Percentiles rank a stretch among this genome's conserved stretches.
Conservation (phyloP, 2,329 filamentous ascomycete species). For the Alternaria triticina region DNA sequence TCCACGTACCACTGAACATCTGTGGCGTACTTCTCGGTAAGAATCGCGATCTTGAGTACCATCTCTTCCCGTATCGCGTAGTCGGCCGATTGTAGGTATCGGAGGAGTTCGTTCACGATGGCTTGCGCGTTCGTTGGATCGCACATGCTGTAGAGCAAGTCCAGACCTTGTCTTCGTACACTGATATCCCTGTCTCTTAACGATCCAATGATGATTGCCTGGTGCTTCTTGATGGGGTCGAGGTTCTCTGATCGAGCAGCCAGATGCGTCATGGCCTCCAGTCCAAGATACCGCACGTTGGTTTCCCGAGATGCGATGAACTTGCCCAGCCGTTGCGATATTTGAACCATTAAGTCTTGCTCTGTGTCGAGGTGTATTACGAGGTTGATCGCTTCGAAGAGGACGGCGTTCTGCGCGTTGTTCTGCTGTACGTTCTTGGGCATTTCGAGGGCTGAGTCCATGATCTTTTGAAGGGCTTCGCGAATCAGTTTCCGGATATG, state of each 20-base stretch:
- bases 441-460: constrained; percentile 89
- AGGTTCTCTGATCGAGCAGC: constrained; percentile 92
- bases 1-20: constrained; percentile 99
- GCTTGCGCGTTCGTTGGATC: constrained; percentile 91
- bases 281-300: constrained; percentile 92
- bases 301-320: constrained; percentile 98
- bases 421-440: constrained; percentile 99
- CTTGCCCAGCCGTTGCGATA: constrained; percentile 86
- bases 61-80: constrained; percentile 99
- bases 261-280: constrained; percentile 98
- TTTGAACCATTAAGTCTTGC: constrained; percentile 92
- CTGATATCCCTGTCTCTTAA: constrained; percentile 96
- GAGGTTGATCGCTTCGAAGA: constrained; percentile 98
- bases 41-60: constrained; percentile 97
- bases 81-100: constrained; percentile 94
- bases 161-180: constrained; percentile 91
- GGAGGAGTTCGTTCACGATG: constrained; percentile 90
- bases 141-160: constrained; percentile 99
- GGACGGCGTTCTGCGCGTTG: constrained; percentile 95
- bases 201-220: constrained; percentile 93
- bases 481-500: constrained; percentile 91
- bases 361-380: constrained; percentile 98
- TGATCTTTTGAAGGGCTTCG: constrained; percentile 86
- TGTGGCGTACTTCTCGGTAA: constrained; percentile 98
- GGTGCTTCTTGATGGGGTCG: constrained; percentile 97